Conservation (phyloP, 164 flowering plant genomes). For the Cinnamomum micranthum region DNA sequence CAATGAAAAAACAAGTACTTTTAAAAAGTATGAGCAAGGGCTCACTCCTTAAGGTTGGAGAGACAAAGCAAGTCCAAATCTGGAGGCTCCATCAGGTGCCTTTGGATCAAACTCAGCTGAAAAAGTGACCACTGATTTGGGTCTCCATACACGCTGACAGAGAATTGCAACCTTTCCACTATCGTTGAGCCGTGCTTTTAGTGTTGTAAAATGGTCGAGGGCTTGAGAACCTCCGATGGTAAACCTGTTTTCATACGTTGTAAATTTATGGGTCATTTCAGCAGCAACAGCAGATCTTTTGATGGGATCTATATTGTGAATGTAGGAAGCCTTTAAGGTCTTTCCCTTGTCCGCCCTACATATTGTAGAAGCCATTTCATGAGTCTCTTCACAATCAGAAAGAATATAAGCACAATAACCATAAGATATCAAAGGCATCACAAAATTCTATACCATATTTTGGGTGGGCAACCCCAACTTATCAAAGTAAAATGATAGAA, state of each 20-base stretch:
- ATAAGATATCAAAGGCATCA: background rate
- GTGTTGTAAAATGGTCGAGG: constrained; percentile 42
- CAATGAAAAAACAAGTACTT: background rate
- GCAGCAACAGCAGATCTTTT: constrained; percentile 55
- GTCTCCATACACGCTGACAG: constrained; percentile 72
- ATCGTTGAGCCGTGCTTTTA: constrained; percentile 51
- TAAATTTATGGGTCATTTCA: constrained; percentile 62
- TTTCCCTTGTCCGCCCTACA: constrained; percentile 65
- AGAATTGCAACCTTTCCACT: constrained; percentile 45
- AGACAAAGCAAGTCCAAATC: constrained; percentile 63
- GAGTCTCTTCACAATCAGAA: background rate
- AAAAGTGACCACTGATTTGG: constrained; percentile 58
- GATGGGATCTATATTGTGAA: constrained; percentile 47
- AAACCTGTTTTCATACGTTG: constrained; percentile 49
- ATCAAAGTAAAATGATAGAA: too few relatives aligned
- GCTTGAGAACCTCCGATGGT: constrained; percentile 55
- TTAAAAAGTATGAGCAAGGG: background rate
- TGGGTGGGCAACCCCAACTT: too few relatives aligned
- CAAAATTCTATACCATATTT: too few relatives aligned
- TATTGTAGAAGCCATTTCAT: background rate
- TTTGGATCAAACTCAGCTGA: constrained; percentile 60
- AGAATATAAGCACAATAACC: background rate
- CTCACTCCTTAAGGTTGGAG: constrained; percentile 49
- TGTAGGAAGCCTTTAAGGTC: constrained; percentile 62
- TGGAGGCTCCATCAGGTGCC: constrained; percentile 32